Percentiles rank a stretch among this genome's conserved stretches.
Conservation (phyloP, 805 yeast species). For the Ogataea pini region DNA sequence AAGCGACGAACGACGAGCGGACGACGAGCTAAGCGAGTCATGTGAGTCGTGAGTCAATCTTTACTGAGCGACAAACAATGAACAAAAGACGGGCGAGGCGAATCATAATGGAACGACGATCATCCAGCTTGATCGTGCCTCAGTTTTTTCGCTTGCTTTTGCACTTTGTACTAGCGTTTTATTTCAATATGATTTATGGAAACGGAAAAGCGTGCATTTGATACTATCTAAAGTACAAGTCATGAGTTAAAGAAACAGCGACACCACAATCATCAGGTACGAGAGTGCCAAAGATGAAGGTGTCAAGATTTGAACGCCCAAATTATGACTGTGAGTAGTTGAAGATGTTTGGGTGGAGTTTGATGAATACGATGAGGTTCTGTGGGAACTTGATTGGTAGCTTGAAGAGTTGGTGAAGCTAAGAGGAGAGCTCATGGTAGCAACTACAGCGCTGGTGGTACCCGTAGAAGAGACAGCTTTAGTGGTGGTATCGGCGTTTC, state of each 20-base stretch:
- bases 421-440: not conserved
- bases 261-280: not conserved
- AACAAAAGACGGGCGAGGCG: no score
- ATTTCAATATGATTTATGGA: no score
- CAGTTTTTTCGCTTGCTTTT: no score
- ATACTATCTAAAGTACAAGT: not conserved
- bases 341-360: constrained; percentile 1
- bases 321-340: not conserved
- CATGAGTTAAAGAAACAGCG: not conserved
- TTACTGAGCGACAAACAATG: no score
- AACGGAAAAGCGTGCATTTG: not conserved
- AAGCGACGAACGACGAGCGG: no score
- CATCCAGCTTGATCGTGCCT: no score
- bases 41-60: no score
- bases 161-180: no score
- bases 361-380: no score
- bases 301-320: not conserved
- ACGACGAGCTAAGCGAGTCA: no score
- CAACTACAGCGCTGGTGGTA: not conserved
- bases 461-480: not conserved
- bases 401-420: not conserved
- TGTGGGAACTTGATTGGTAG: no score
- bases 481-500: not conserved
- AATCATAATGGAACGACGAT: no score
- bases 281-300: not conserved